phyloP scores from a whole-genome alignment of 371 early-diverging fungal species.

The Mortierella polycephala region DNA sequence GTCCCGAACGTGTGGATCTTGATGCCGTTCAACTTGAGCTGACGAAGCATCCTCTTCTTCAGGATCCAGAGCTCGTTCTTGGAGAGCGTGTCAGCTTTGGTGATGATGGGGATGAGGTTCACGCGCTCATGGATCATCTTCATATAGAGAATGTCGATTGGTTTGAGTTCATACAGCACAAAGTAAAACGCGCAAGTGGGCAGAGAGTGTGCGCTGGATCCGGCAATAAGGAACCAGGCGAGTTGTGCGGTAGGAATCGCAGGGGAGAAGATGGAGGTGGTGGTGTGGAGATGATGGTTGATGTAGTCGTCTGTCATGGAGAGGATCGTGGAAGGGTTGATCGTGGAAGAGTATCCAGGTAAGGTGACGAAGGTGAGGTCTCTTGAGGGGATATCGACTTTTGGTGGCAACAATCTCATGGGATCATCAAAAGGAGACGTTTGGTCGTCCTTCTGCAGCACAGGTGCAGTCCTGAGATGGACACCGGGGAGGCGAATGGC shows the following conservation, averaged over 20 bases:
- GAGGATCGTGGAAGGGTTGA: conserved; percentile 31
- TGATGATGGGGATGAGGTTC: conserved; percentile 35
- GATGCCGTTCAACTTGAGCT: conserved; percentile 45
- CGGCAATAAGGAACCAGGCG: conserved; percentile 47
- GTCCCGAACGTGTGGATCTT: conserved; percentile 39
- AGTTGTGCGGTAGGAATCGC: conserved; percentile 40
- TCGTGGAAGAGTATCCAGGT: conserved; percentile 43
- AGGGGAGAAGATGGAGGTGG: conserved; percentile 43
- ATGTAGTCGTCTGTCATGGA: conserved; percentile 44
- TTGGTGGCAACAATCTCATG: conserved; percentile 28
- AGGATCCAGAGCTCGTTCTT: conserved; percentile 43
- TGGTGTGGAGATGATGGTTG: conserved; percentile 41
- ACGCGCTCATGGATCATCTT: conserved; percentile 51
- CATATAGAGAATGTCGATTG: conserved; percentile 49
- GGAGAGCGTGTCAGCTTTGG: conserved; percentile 45
- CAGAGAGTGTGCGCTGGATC: conserved; percentile 35
- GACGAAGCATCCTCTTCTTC: conserved; percentile 44
- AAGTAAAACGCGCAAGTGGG: conserved; percentile 51
- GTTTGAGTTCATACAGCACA: conserved; percentile 50
- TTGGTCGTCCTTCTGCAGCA: conserved; percentile 4
- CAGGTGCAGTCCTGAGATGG: conserved; percentile 21
- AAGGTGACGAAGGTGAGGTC: conserved; percentile 32
- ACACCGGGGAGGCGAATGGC: conserved; percentile 22
- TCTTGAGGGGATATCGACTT: conserved; percentile 19
- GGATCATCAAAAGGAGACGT: conserved; percentile 27